A percentile compares a stretch with the other conserved stretches of the same genome.
phyloP scores from a whole-genome alignment of 2,329 filamentous ascomycete species.

The Penicillium freii region DNA sequence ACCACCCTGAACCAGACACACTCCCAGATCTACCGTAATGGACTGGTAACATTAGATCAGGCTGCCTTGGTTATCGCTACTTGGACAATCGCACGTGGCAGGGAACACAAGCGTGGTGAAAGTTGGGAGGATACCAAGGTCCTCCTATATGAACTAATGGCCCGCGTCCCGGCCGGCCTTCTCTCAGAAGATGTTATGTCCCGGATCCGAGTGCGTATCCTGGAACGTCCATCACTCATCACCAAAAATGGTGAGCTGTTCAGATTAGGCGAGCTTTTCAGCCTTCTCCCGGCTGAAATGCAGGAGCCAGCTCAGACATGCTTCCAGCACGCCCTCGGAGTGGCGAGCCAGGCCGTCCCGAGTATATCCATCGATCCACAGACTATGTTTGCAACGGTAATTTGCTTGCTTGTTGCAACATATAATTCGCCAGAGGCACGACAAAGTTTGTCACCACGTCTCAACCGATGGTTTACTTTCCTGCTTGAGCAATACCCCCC shows the following conservation, averaged over 20 bases:
- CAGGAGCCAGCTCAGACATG: constrained; percentile 25
- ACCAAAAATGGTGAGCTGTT: constrained; percentile 40
- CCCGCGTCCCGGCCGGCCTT: constrained; percentile 29
- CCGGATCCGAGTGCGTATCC: constrained; percentile 32
- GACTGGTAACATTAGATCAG: constrained; percentile 41
- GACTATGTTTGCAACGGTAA: constrained; percentile 28
- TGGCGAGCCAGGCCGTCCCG: constrained; percentile 21
- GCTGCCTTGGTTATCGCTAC: constrained; percentile 41
- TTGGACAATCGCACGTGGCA: constrained; percentile 40
- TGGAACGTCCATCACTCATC: constrained; percentile 35
- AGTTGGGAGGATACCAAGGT: constrained; percentile 29
- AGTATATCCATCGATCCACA: constrained; percentile 20
- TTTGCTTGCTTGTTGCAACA: constrained; percentile 35
- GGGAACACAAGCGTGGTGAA: constrained; percentile 25
- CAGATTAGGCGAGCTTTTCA: constrained; percentile 30
- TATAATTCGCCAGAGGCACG: constrained; percentile 18
- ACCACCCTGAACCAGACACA: constrained; percentile 41
- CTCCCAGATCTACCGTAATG: constrained; percentile 44
- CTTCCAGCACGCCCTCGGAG: constrained; percentile 24
- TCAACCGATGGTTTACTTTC: constrained; percentile 39
- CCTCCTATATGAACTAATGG: constrained; percentile 32
- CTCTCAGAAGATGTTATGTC: constrained; percentile 31
- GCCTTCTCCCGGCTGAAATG: constrained; percentile 30
- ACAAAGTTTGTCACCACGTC: constrained; percentile 30
- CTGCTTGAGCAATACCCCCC: constrained; percentile 37